These are phyloP conservation scores for Pythium sukuiense DNA, from an alignment of 352 stramenopile species.

Conservation along the genomic window DNA sequence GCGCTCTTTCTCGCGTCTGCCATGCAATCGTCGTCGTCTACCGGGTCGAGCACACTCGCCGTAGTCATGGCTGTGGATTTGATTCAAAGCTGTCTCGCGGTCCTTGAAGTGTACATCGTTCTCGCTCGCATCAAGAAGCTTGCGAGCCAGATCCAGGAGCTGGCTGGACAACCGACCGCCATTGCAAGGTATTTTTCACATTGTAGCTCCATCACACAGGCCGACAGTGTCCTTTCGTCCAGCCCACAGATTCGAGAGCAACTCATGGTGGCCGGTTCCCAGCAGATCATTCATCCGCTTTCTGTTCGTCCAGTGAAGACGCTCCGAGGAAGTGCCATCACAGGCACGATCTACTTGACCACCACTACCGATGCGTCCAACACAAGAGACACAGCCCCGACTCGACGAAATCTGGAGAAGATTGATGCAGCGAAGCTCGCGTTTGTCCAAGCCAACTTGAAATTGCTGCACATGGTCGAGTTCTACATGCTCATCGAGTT, in stretches of 20 bases:
- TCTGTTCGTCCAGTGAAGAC: too few relatives aligned
- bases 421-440: not conserved
- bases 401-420: not conserved
- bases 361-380: too few relatives aligned
- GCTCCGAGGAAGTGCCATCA: too few relatives aligned
- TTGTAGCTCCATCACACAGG: too few relatives aligned
- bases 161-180: not conserved
- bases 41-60: not conserved
- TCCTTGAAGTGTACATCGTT: not conserved
- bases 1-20: slow-evolving; percentile 13
- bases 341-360: not conserved
- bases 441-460: slow-evolving; percentile 1
- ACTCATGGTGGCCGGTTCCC: too few relatives aligned
- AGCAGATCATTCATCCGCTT: too few relatives aligned
- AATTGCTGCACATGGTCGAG: slow-evolving; percentile 12
- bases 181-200: too few relatives aligned
- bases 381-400: too few relatives aligned
- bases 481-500: slow-evolving; percentile 19
- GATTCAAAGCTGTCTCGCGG: slow-evolving; percentile 2
- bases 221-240: too few relatives aligned
- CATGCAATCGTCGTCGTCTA: slow-evolving; percentile 14
- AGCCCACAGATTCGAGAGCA: too few relatives aligned
- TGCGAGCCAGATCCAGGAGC: not conserved
- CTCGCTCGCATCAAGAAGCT: not conserved
- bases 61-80: slow-evolving; percentile 9